phyloP scores from a whole-genome alignment of 2,329 filamentous ascomycete genomes.

The Sclerotinia trifoliorum region DNA sequence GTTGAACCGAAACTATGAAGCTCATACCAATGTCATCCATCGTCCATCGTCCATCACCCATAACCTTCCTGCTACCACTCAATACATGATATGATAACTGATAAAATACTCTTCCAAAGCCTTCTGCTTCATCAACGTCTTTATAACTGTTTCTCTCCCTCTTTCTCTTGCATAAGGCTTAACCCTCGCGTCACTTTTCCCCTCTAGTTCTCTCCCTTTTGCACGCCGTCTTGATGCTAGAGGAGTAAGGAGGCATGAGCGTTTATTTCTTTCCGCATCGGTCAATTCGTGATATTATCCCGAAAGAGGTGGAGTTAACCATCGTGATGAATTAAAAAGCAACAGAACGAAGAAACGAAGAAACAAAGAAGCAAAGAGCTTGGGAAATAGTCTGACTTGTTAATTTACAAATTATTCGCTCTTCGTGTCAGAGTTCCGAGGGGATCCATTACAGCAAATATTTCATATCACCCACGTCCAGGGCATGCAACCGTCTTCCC shows the following conservation, averaged over 20 bases:
- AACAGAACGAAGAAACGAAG: neutral
- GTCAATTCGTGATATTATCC: neutral
- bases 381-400: neutral
- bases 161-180: neutral
- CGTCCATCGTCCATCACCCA: too few species aligned
- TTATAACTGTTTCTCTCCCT: neutral
- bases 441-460: neutral
- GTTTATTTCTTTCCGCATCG: neutral
- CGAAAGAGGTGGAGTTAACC: slow-evolving; percentile 3
- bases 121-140: neutral
- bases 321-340: neutral
- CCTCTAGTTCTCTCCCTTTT: slow-evolving; percentile 5
- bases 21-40: neutral
- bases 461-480: neutral
- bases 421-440: neutral
- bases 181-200: slow-evolving; percentile 4
- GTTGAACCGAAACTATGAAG: too few species aligned
- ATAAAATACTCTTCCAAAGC: neutral
- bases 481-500: slow-evolving; percentile 1
- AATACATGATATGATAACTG: too few species aligned
- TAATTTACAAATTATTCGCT: neutral
- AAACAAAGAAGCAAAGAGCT: neutral
- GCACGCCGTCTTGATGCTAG: neutral
- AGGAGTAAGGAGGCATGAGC: slow-evolving; percentile 2
- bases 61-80: too few species aligned